A percentile compares a stretch with the other conserved stretches of the same genome.
Conservation (phyloP, 2,329 filamentous ascomycete species). For the Xylaria arbuscula region DNA sequence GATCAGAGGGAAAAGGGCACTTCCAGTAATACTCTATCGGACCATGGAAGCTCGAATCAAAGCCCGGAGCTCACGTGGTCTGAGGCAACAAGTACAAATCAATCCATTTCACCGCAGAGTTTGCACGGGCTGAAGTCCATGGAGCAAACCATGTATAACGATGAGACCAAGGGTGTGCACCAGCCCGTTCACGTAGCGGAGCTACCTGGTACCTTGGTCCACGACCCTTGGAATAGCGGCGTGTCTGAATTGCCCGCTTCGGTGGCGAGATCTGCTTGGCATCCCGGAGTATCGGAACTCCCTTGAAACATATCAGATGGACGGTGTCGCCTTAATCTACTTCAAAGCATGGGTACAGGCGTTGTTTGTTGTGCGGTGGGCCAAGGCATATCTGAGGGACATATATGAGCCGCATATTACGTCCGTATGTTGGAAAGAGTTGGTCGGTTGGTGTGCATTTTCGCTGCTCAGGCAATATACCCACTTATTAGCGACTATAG, state of each 20-base stretch:
- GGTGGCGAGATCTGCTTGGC: slow-evolving; percentile 9
- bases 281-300: slow-evolving; percentile 30
- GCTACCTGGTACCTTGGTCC: slow-evolving; percentile 33
- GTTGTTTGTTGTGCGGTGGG: not conserved
- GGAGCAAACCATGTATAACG: slow-evolving; percentile 29
- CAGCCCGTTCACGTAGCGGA: slow-evolving; percentile 26
- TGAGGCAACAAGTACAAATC: slow-evolving; percentile 16
- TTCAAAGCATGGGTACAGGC: not conserved
- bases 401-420: not conserved
- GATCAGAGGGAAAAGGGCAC: slow-evolving; percentile 27
- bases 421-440: not conserved
- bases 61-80: slow-evolving; percentile 26
- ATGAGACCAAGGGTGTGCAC: slow-evolving; percentile 17
- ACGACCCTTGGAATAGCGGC: slow-evolving; percentile 37
- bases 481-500: slow-evolving; percentile 21
- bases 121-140: slow-evolving; percentile 26
- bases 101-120: slow-evolving; percentile 22
- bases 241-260: slow-evolving; percentile 36
- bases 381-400: not conserved
- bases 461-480: slow-evolving; percentile 21
- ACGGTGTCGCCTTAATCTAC: not conserved
- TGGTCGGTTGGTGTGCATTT: not conserved
- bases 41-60: slow-evolving; percentile 23
- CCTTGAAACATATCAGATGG: slow-evolving; percentile 6
- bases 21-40: slow-evolving; percentile 12